phyloP scores from a whole-genome alignment of 768 basidiomycete species.

The Tylopilus felleus region DNA sequence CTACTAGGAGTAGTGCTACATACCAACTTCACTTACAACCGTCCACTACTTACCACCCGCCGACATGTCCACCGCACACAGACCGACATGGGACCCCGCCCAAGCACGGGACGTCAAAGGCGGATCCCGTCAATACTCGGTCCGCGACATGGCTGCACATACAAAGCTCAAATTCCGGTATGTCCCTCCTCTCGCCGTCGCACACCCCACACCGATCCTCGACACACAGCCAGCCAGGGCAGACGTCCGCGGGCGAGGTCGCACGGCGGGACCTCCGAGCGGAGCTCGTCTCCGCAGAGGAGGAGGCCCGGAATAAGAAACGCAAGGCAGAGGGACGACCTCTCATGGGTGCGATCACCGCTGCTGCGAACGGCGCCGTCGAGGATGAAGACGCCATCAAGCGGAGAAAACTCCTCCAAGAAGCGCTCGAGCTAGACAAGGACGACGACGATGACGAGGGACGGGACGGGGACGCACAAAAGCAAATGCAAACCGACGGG shows the following conservation, averaged over 20 bases:
- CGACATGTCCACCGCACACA: conserved; percentile 83
- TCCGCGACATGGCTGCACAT: conserved; percentile 90
- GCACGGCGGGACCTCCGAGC: conserved; percentile 74
- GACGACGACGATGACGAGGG: conserved; percentile 63
- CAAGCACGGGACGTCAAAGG: conserved; percentile 91
- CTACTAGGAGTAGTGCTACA: too few species aligned
- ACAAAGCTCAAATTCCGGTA: conserved; percentile 98
- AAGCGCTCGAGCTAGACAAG: conserved; percentile 83
- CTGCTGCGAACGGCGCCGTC: neutral
- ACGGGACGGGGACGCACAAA: conserved; percentile 27
- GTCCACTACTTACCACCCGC: neutral
- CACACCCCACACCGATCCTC: neutral
- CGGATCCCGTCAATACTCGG: conserved; percentile 89
- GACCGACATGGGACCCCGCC: conserved; percentile 97
- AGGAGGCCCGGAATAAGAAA: conserved; percentile 87
- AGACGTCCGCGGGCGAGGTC: conserved; percentile 78
- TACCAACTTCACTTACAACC: too few species aligned
- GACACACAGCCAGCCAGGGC: conserved; percentile 72
- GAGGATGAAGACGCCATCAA: conserved; percentile 72
- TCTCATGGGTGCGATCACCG: conserved; percentile 27
- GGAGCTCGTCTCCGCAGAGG: conserved; percentile 82
- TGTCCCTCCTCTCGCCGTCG: conserved; percentile 10
- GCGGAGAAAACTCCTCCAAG: conserved; percentile 82
- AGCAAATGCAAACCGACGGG: conserved; percentile 23
- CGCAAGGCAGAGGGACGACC: conserved; percentile 80